phyloP scores from a whole-genome alignment of 306 rosid genomes.

The Rosa lucieae region DNA sequence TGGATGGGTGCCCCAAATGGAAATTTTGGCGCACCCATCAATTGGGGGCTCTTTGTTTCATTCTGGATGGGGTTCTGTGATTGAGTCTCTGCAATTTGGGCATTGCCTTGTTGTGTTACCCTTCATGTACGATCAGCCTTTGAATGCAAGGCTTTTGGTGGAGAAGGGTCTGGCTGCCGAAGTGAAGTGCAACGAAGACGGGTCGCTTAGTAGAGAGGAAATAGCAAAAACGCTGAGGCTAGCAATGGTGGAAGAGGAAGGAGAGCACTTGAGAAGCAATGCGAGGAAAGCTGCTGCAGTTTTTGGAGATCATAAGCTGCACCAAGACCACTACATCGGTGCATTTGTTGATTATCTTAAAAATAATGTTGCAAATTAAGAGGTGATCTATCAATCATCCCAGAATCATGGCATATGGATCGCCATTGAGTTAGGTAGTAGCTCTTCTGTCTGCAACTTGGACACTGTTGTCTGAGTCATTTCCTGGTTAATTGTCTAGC shows the following conservation, averaged over 20 bases:
- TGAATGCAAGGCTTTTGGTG: not conserved
- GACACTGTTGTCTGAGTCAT: constrained; percentile 22
- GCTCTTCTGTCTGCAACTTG: no score
- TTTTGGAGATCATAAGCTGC: not conserved
- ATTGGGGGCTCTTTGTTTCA: not conserved
- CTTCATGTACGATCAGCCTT: not conserved
- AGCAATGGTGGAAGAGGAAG: not conserved
- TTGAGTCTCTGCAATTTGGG: not conserved
- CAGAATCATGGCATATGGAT: no score
- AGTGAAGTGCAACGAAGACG: not conserved
- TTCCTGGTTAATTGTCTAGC: no score
- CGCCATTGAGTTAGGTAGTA: no score
- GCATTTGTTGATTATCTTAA: not conserved
- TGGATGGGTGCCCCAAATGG: not conserved
- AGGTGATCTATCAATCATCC: no score
- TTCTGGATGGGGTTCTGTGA: not conserved
- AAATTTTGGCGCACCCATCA: not conserved
- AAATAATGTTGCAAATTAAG: no score
- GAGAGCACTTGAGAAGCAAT: not conserved
- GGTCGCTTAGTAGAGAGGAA: not conserved
- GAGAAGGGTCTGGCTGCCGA: not conserved
- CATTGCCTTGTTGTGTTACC: not conserved
- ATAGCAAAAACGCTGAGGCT: not conserved
- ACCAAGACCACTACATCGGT: not conserved
- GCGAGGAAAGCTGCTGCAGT: not conserved